These are phyloP conservation scores for Trichophyton verrucosum DNA, from an alignment of 2,329 filamentous ascomycete species.

Conservation along the genomic window DNA sequence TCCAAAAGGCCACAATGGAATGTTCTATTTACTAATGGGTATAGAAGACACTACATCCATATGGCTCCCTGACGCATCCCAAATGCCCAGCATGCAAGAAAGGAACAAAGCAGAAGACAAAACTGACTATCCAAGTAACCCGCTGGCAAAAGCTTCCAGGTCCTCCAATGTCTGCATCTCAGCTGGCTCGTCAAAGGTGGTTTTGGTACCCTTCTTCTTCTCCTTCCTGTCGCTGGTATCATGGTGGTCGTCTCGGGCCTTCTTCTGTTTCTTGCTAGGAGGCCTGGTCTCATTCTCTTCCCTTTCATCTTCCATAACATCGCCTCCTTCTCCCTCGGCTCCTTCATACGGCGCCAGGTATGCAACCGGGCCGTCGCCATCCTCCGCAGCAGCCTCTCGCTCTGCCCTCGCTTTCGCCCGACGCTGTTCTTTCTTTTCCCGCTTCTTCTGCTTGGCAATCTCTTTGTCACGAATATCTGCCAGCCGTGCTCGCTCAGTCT, in stretches of 20 bases:
- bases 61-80: no score
- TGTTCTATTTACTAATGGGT: no score
- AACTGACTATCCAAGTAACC: slow-evolving; percentile 26
- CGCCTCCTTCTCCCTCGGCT: slow-evolving; percentile 10
- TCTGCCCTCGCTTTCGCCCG: slow-evolving; percentile 27
- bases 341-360: slow-evolving; percentile 23
- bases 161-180: slow-evolving; percentile 36
- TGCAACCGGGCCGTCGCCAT: slow-evolving; percentile 21
- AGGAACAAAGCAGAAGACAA: background rate
- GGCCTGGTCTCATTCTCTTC: slow-evolving; percentile 16
- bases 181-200: slow-evolving; percentile 16
- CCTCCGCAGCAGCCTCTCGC: slow-evolving; percentile 19
- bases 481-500: slow-evolving; percentile 56
- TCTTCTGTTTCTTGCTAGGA: slow-evolving; percentile 31
- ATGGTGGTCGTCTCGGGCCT: slow-evolving; percentile 25
- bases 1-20: no score
- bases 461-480: slow-evolving; percentile 77
- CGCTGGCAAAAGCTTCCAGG: slow-evolving; percentile 36
- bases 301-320: slow-evolving; percentile 11
- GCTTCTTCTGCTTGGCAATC: slow-evolving; percentile 59
- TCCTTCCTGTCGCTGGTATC: slow-evolving; percentile 15
- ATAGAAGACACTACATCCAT: no score
- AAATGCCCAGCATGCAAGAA: background rate
- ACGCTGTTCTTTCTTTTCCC: slow-evolving; percentile 37
- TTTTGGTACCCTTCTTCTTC: slow-evolving; percentile 19